Evolutionary conservation across 106 monocot species (phyloP), one percentile per base, ranked within the genome.

Genomic region (Allium cepa): DNA sequence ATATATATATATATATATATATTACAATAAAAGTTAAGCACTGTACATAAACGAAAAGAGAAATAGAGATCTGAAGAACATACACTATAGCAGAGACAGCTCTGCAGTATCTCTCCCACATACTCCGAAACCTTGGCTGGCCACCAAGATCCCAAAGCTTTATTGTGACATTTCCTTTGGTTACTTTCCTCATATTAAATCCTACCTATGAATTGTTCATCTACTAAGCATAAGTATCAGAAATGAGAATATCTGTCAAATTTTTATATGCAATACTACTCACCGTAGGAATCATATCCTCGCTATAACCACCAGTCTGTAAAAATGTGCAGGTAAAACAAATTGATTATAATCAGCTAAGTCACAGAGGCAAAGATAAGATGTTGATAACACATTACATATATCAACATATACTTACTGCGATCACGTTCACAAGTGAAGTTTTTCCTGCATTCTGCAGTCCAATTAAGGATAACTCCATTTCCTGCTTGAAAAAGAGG

Each of bases 71-170:
- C 52, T 64, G 52, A 64, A 55, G 64, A 64, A 47, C 88, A 66
- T 96, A 96, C 96, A 96, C 96, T 74, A 96, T 96, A 47, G 96
- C 91, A 71, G 96, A 96, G 59, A 96, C 96, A 45, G 88, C 75
- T 74, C 96, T 83, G 67, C 96, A 96, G 69, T 96, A 96, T 78
- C 96, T 78, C 79, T 96, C 96, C 96, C 96, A 96, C 96, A 96
- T 96, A 66, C 96, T 96, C 8, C 96, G 88, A 59, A 96, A 96
- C 68, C 96, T 83, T 13, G 91, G 91, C 60, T 96, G 96, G 56
- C 96, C 96, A 51, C 96, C 96, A 76, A 96, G 85, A 88, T 96
- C 96, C 96, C 96, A 96, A 60, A 96, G 67, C 79, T 96, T 96
- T 76, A 96, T 92, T 10, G 96, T 96, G 10, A 96, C 91, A 78